phyloP scores from a whole-genome alignment of 2,329 filamentous ascomycete genomes.

The Apiospora saccharicola region DNA sequence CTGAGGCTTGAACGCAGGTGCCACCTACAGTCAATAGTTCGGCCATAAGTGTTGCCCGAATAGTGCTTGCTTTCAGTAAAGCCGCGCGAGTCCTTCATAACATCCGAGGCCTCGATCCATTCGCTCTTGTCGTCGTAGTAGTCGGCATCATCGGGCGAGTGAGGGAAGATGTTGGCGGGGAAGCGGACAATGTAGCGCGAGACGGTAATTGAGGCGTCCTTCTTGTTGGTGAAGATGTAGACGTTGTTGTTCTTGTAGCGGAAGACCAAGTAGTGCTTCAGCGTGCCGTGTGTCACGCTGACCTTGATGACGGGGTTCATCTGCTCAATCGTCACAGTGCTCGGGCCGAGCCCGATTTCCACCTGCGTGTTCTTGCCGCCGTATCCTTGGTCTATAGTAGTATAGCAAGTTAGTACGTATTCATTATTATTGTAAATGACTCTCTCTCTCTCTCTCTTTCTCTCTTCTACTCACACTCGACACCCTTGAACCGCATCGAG shows the following conservation, averaged over 20 bases:
- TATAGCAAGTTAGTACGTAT: neutral
- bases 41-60: conserved; percentile 47
- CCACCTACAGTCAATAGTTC: conserved; percentile 42
- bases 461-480: conserved; percentile 20
- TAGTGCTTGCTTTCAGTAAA: conserved; percentile 51
- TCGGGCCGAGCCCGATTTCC: conserved; percentile 42
- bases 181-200: conserved; percentile 48
- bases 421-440: too few species aligned
- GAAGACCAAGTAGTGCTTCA: conserved; percentile 46
- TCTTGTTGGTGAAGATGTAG: conserved; percentile 53
- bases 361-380: conserved; percentile 36
- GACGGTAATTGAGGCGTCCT: conserved; percentile 46
- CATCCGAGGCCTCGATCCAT: conserved; percentile 44
- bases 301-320: conserved; percentile 45
- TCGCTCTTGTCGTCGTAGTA: conserved; percentile 44
- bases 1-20: neutral
- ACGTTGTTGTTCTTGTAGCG: conserved; percentile 48
- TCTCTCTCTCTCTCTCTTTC: too few species aligned
- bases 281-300: conserved; percentile 43
- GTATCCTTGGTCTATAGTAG: conserved; percentile 26
- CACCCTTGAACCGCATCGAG: conserved; percentile 35
- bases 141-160: conserved; percentile 39
- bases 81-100: conserved; percentile 38
- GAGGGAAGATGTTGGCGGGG: conserved; percentile 40
- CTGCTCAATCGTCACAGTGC: conserved; percentile 40